Evolutionary conservation across 495 filamentous ascomycete species (phyloP), one percentile per base, ranked within the genome.

Genomic region (Aspergillus nidulans): DNA sequence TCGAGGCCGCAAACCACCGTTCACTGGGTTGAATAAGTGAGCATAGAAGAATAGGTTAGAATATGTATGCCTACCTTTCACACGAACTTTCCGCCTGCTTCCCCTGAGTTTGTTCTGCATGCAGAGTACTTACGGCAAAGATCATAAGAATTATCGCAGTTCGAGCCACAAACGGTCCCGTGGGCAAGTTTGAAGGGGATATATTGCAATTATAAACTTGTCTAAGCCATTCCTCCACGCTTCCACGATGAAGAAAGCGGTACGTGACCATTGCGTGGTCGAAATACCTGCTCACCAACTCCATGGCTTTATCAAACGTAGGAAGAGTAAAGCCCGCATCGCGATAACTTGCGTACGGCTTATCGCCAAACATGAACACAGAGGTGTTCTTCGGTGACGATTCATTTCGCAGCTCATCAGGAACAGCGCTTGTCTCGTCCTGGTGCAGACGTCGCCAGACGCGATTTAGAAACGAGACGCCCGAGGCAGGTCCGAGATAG

Each of bases 181-280:
- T 59, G 0, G 70, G 73, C 6, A 58, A 62, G 57, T 74, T 74
- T 2, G 66, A 55, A n/a, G 65, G 61, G 2, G 69, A 68, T 7
- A 71, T 56, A 54, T 69, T 67, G 41, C 59, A 60, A 41, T 65
- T 60, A 55, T 75, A 78, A 6, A 78, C 57, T 49, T 69, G 63
- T 19, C 59, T 63, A 12, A 76, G 61, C 72, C 73, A 76, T 15
- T 60, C 45, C 43, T 74, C 69, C n/a, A 70, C 71, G 47, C 65
- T 71, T 0, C 68, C 70, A 6, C 70, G 60, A 48, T 77, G 73
- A 25, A 78, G 53, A 36, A 78, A 76, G 3, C 75, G 71, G 49
- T 77, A 78, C 0, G 75, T 78, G 20, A 76, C 75, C 59, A 78
- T 76, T 2, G 74, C 75, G 49, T 70, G 73, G 40, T 78, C 74